A percentile compares a stretch with the other conserved stretches of the same genome.
These are phyloP conservation scores for Aspergillus sp. DNA, from an alignment of 2,329 filamentous ascomycete species.

Conservation along the genomic window DNA sequence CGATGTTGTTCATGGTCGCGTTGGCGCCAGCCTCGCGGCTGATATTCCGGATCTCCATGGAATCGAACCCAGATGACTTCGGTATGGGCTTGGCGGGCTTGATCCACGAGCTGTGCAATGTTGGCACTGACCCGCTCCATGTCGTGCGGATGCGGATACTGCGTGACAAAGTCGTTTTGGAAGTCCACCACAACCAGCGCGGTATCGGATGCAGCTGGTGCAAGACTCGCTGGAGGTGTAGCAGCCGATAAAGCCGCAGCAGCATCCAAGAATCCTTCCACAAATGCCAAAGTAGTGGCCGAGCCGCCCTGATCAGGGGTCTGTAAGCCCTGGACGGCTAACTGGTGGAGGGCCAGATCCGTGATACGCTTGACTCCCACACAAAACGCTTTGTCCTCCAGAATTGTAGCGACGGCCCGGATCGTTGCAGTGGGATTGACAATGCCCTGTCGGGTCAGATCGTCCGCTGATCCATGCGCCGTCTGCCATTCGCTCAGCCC, in stretches of 20 bases:
- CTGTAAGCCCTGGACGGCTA: not conserved
- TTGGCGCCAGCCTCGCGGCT: not conserved
- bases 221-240: not conserved
- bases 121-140: not conserved
- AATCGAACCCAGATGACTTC: constrained; percentile 1
- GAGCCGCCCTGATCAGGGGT: not conserved
- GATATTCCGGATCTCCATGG: not conserved
- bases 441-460: too few relatives aligned
- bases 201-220: not conserved
- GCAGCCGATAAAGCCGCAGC: not conserved
- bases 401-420: not conserved
- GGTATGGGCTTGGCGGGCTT: not conserved
- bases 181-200: constrained; percentile 5
- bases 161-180: constrained; percentile 8
- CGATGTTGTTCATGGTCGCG: not conserved
- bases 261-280: not conserved
- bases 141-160: not conserved
- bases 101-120: not conserved
- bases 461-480: too few relatives aligned
- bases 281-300: not conserved
- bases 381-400: constrained; percentile 1
- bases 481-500: too few relatives aligned
- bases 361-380: not conserved
- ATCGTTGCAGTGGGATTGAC: too few relatives aligned
- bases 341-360: not conserved